phyloP scores from a whole-genome alignment of 495 filamentous ascomycete species.

The Xylaria nigripes region DNA sequence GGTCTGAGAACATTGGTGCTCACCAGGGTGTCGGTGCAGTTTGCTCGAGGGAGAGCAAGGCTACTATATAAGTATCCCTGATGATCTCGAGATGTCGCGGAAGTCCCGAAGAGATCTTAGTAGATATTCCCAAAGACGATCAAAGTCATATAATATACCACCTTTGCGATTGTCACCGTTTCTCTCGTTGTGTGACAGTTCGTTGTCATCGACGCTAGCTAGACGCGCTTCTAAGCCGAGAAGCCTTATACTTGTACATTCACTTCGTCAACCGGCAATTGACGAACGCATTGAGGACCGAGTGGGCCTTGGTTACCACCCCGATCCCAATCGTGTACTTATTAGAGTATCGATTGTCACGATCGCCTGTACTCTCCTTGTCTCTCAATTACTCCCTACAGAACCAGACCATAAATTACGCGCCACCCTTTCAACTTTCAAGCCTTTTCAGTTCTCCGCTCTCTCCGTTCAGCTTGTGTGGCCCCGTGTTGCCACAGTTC shows the following conservation, averaged over 20 bases:
- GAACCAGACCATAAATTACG: neutral
- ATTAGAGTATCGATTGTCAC: neutral
- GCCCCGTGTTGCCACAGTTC: conserved; percentile 8
- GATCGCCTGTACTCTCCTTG: neutral
- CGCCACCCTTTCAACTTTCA: neutral
- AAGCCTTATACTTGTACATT: neutral
- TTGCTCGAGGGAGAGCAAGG: neutral
- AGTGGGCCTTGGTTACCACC: neutral
- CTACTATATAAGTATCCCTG: conserved; percentile 9
- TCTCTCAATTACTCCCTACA: neutral
- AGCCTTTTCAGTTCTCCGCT: neutral
- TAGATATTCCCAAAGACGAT: neutral
- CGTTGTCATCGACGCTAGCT: neutral
- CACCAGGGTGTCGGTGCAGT: conserved; percentile 21
- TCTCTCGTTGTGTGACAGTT: neutral
- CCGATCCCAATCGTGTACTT: neutral
- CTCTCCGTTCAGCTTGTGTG: neutral
- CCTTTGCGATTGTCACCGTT: neutral
- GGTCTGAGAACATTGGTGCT: conserved; percentile 20
- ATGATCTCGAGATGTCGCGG: neutral
- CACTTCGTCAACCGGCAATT: neutral
- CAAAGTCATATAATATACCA: neutral
- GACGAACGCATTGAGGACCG: neutral
- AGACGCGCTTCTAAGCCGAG: neutral
- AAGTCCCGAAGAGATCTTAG: neutral